Conservation (phyloP, 257 asterid species). For the Fraxinus anomala region DNA sequence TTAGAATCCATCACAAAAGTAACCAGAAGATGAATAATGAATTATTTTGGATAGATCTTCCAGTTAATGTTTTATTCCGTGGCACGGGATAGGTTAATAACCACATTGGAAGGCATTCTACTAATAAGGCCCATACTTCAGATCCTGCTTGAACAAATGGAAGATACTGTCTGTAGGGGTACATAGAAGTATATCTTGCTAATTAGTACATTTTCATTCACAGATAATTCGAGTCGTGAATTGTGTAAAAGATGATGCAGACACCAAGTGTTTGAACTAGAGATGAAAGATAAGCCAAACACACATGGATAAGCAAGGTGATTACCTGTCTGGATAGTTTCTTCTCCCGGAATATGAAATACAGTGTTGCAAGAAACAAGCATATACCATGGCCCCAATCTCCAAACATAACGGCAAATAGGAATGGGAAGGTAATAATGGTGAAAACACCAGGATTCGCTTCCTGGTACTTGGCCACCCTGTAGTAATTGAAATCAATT, state of each 20-base stretch:
- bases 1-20: background rate
- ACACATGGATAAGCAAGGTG: conserved; percentile 4
- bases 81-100: background rate
- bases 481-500: conserved; percentile 22
- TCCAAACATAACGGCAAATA: conserved; percentile 72
- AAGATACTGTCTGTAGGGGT: background rate
- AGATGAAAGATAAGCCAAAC: conserved; percentile 8
- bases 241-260: background rate
- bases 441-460: conserved; percentile 69
- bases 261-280: background rate
- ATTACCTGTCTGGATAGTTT: conserved; percentile 57
- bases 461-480: conserved; percentile 68
- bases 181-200: background rate
- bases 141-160: background rate
- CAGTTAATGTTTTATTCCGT: background rate
- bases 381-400: conserved; percentile 80
- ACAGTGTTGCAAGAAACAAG: conserved; percentile 54
- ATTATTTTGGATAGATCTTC: background rate
- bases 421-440: conserved; percentile 63
- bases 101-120: background rate
- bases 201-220: background rate
- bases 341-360: conserved; percentile 53
- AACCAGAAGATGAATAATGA: background rate
- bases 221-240: background rate
- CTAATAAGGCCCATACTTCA: background rate